These are phyloP conservation scores for Pseudozyma thailandica DNA, from an alignment of 1,284 basidiomycete genomes.

Conservation along the genomic window DNA sequence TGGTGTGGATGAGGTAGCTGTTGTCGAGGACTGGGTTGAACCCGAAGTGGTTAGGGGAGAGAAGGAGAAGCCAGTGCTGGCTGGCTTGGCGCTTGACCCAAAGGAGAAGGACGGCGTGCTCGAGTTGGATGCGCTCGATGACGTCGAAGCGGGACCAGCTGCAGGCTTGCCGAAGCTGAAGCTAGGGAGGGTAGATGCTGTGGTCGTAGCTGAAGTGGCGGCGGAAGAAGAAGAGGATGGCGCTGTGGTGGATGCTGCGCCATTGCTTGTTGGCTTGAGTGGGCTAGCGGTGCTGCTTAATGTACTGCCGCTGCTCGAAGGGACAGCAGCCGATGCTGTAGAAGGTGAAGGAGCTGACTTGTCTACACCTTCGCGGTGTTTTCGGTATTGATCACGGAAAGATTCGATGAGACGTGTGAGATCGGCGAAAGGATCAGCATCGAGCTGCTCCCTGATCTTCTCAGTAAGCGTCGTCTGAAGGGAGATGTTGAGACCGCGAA, in stretches of 20 bases:
- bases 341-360: conserved; percentile 4
- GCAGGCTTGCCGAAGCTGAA: conserved; percentile 40
- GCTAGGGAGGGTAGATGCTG: conserved; percentile 12
- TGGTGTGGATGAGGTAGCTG: background rate
- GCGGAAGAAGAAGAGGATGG: conserved; percentile 5
- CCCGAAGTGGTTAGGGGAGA: conserved; percentile 19
- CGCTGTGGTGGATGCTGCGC: conserved; percentile 5
- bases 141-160: conserved; percentile 2
- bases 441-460: conserved; percentile 40
- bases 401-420: conserved; percentile 25
- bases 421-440: conserved; percentile 39
- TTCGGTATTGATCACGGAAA: conserved; percentile 37
- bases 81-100: conserved; percentile 27
- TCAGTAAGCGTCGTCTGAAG: conserved; percentile 25
- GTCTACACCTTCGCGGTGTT: conserved; percentile 22
- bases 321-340: background rate
- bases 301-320: background rate
- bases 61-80: conserved; percentile 29
- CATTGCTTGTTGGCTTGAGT: conserved; percentile 26
- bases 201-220: conserved; percentile 4
- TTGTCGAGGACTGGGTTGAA: conserved; percentile 1
- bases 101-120: conserved; percentile 37
- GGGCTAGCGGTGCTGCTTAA: conserved; percentile 11
- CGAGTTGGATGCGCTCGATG: conserved; percentile 1
- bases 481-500: conserved; percentile 40